A percentile compares a stretch with the other conserved stretches of the same genome.
Evolutionary conservation across 331 rosid genomes (phyloP).

Genomic region (Prunus yedoensis): DNA sequence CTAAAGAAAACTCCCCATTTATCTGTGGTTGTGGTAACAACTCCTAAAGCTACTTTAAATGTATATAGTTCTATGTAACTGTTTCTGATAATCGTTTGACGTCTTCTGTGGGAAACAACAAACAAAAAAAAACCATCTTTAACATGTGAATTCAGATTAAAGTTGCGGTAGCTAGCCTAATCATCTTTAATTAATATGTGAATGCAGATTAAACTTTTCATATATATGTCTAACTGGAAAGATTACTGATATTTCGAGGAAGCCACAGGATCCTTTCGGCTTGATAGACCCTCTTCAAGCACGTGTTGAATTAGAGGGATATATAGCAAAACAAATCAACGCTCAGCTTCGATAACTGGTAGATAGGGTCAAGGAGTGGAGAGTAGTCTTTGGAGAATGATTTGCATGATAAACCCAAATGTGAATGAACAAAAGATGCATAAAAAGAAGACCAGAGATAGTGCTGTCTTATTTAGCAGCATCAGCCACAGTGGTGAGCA

Average conservation of each 20-base stretch:
- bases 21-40: constrained; percentile 10
- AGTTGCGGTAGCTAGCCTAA: neutral
- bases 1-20: neutral
- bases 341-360: neutral
- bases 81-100: constrained; percentile 7
- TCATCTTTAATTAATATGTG: neutral
- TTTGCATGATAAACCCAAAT: neutral
- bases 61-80: neutral
- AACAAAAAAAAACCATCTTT: neutral
- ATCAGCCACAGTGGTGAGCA: no score
- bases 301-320: neutral
- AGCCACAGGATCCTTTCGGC: neutral
- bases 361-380: neutral
- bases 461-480: no score
- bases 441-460: no score
- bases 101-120: neutral
- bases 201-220: neutral
- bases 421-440: no score
- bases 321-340: neutral
- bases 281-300: no score
- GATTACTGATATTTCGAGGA: neutral
- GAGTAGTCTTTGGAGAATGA: neutral
- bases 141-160: neutral
- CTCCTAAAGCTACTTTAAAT: constrained; percentile 33
- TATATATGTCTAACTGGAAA: neutral